Base-by-base conservation (phyloP, 495 filamentous ascomycete genomes). In the Elasticomyces elasticus region DNA sequence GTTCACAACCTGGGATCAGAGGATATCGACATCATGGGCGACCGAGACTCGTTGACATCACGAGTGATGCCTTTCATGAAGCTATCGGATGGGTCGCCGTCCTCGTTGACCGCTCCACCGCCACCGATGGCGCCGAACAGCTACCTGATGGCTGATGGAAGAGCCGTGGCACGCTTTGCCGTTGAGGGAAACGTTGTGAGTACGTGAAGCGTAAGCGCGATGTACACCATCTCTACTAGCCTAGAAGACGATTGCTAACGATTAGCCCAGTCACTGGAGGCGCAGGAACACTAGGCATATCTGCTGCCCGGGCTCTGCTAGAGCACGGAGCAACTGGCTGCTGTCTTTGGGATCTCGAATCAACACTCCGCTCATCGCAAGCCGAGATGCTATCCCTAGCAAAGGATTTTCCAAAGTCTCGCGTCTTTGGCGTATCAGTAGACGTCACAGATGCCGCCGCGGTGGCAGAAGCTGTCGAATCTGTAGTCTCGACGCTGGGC, bases 321-420 rank as follows among this genome's bases (percentile, higher is more conserved):
- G 84, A 89, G 62, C 83, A 87, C 58, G 84, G 83, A 11, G 68
- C 80, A 1, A 60, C 71, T 2, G 76, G 76, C 17, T 68, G 86
- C 33, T 74, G 74, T 50, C 74, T 87, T 51, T 77, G 85, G 56
- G 85, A 88, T 55, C 60, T 83, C 43, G 72, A 79, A 44, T 64
- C 71, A 0, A 66, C 67, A 2, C 69, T 75, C 26, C 68, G 73
- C 0, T 44, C 69, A 17, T 54, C 54, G 7, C 54, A 62, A 58
- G 31, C 47, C 3, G 67, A 72, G 31, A 67, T 84, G 27, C 47
- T 64, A 0, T 27, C 58, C 5, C 67, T 87, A 11, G 63, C 58
- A 15, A 41, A 57, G 0, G 73, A 79, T 10, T 87, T 86, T 44
- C 80, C 81, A 0, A 31, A 60, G 5, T 72, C 71, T 1, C 72